Evolutionary conservation across 805 yeast genomes (phyloP).

Genomic region (Saitoella complicata): DNA sequence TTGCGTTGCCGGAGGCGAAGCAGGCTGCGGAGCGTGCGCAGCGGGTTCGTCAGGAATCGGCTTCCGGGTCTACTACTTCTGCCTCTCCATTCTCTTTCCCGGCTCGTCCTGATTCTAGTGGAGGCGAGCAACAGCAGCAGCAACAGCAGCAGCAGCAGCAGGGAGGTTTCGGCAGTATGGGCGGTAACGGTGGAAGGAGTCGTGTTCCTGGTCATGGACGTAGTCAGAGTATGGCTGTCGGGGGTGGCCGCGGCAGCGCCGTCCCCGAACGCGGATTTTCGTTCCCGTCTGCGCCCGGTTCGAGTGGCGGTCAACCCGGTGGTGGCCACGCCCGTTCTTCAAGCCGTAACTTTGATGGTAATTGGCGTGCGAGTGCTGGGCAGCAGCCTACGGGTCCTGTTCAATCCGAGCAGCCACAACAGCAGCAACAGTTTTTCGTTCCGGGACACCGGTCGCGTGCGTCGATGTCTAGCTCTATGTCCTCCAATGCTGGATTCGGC

Average conservation of each 20-base stretch:
- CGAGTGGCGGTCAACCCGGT: not conserved
- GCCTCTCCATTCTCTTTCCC: constrained; percentile 1
- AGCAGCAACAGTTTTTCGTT: constrained; percentile 26
- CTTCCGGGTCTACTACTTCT: constrained; percentile 6
- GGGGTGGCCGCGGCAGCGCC: too few species aligned
- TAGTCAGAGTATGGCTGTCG: constrained; percentile 3
- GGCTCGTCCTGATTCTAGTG: constrained; percentile 12
- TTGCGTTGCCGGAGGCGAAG: constrained; percentile 83
- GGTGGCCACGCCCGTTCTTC: constrained; percentile 10
- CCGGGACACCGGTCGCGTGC: constrained; percentile 71
- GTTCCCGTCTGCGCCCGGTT: too few species aligned
- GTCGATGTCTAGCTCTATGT: constrained; percentile 28
- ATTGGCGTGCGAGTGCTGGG: constrained; percentile 10
- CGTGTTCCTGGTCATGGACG: constrained; percentile 8
- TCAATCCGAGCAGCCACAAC: constrained; percentile 2
- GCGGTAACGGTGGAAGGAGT: constrained; percentile 4
- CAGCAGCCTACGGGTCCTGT: not conserved
- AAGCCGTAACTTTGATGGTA: constrained; percentile 13
- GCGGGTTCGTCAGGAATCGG: constrained; percentile 31
- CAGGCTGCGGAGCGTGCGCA: constrained; percentile 90
- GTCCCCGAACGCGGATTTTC: too few species aligned
- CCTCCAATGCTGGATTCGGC: too few species aligned
- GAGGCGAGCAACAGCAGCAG: constrained; percentile 10
- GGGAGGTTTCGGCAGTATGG: not conserved
- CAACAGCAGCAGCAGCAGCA: constrained; percentile 21